A percentile compares a stretch with the other conserved stretches of the same genome.
phyloP scores from a whole-genome alignment of 176 grass and related monocot species.

The sorghum (Sorghum bicolor) region DNA sequence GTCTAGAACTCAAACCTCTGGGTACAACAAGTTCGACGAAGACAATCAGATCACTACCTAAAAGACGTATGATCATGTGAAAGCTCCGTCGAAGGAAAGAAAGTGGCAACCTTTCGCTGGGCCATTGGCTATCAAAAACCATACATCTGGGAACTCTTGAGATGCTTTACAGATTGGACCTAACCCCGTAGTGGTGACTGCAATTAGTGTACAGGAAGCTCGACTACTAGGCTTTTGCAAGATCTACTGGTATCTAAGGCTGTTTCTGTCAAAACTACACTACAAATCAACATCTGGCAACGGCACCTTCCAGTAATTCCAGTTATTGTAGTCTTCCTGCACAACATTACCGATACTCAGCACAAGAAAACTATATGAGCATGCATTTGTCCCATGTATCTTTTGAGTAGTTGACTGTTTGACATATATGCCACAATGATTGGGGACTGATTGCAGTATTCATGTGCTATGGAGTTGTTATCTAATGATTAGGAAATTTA shows the following conservation, averaged over 20 bases:
- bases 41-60: slow-evolving; percentile 41
- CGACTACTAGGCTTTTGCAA: slow-evolving; percentile 13
- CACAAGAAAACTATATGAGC: neutral
- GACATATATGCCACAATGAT: neutral
- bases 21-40: slow-evolving; percentile 13
- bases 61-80: slow-evolving; percentile 37
- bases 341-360: slow-evolving; percentile 25
- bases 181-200: neutral
- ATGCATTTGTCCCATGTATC: neutral
- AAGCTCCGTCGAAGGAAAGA: slow-evolving; percentile 16
- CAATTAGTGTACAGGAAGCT: slow-evolving; percentile 36
- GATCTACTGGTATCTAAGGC: slow-evolving; percentile 32
- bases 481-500: neutral
- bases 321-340: slow-evolving; percentile 84
- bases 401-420: neutral
- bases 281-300: slow-evolving; percentile 58
- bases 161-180: slow-evolving; percentile 34
- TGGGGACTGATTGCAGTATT: neutral
- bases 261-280: slow-evolving; percentile 35
- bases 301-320: slow-evolving; percentile 81
- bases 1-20: neutral
- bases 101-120: neutral
- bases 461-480: neutral
- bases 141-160: neutral
- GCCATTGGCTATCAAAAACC: slow-evolving; percentile 25